Conservation (phyloP, 805 yeast species). For the Spathaspora hagerdaliae region DNA sequence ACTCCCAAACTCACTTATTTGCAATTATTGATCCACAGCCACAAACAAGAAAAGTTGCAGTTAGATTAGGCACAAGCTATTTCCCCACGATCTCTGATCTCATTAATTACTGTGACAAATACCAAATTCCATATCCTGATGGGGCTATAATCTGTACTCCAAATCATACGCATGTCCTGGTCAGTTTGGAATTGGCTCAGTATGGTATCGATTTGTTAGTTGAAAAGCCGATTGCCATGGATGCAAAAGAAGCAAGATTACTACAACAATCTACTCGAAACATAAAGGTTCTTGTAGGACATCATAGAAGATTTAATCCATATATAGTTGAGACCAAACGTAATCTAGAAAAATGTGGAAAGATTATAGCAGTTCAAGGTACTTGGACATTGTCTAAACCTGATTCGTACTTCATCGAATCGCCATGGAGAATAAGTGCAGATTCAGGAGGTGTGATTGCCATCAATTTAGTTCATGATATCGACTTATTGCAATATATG, state of each 20-base stretch:
- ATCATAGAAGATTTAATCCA: slow-evolving; percentile 39
- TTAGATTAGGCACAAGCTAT: slow-evolving; percentile 16
- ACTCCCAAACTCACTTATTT: slow-evolving; percentile 22
- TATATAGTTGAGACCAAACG: slow-evolving; percentile 31
- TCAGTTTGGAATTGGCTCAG: slow-evolving; percentile 28
- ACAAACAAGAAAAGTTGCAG: slow-evolving; percentile 22
- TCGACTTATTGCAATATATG: slow-evolving; percentile 34
- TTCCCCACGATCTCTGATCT: slow-evolving; percentile 20
- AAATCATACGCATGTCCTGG: slow-evolving; percentile 32
- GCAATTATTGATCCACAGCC: slow-evolving; percentile 34
- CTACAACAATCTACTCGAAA: slow-evolving; percentile 19
- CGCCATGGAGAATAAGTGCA: slow-evolving; percentile 29
- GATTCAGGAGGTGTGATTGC: slow-evolving; percentile 31
- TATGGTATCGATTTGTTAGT: slow-evolving; percentile 31
- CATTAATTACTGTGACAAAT: slow-evolving; percentile 17
- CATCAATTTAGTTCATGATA: slow-evolving; percentile 37
- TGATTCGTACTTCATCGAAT: slow-evolving; percentile 25
- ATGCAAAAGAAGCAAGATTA: slow-evolving; percentile 26
- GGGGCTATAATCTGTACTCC: slow-evolving; percentile 41
- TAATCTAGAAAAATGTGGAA: slow-evolving; percentile 24
- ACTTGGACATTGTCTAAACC: slow-evolving; percentile 36
- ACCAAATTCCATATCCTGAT: slow-evolving; percentile 20
- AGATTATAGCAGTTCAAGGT: slow-evolving; percentile 34
- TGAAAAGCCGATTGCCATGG: slow-evolving; percentile 34
- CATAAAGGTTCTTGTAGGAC: slow-evolving; percentile 35